Evolutionary conservation across 208 protist genomes (phyloP), one percentile per base, ranked within the genome.

Genomic region (Tetramitus jugosus): DNA sequence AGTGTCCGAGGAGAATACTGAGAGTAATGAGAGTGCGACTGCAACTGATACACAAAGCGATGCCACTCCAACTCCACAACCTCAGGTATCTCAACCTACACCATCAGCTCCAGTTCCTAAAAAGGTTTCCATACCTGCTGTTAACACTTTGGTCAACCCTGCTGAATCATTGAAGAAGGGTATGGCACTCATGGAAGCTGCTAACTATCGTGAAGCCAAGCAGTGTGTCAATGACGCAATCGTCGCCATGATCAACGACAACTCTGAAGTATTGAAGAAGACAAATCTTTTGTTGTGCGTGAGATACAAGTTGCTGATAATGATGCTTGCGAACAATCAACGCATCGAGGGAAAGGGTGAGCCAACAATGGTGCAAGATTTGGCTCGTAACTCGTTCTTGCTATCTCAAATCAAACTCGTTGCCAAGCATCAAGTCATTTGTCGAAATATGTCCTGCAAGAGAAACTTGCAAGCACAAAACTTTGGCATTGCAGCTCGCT

Each of bases 391-490:
- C 8, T 35, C 65, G 1, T 37, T 40, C 3, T 71, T 71, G 26
- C 13, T 49, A 29, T 33, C n/a, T 49, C 65, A 71, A 71, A 71
- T 49, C 10, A 71, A 71, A 17, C n/a, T 49, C 0, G 49, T 71
- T 49, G 17, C 35, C 39, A 74, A 74, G 42, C 67, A 74, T 23
- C 46, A 74, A n/a, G 39, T 53, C 26, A 31, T 74, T 37, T 53
- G 42, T 39, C 37, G 37, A 10, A 74, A 74, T 37, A 74, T 74
- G 67, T 39, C 35, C 10, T 39, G 46, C n/a, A 74, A 74, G 42
- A 74, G 67, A 53, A 74, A 74, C 53, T 35, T 74, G 42, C 4
- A 31, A 53, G 67, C 42, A n/a, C 17, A 17, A 1, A 74, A 74
- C n/a, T 74, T 39, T 74, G 67, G 67, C 26, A 74, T 74, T 3